A percentile compares a stretch with the other conserved stretches of the same genome.
Evolutionary conservation across 2,329 filamentous ascomycete genomes (phyloP).

Genomic region (Aspergillaceae sp.): DNA sequence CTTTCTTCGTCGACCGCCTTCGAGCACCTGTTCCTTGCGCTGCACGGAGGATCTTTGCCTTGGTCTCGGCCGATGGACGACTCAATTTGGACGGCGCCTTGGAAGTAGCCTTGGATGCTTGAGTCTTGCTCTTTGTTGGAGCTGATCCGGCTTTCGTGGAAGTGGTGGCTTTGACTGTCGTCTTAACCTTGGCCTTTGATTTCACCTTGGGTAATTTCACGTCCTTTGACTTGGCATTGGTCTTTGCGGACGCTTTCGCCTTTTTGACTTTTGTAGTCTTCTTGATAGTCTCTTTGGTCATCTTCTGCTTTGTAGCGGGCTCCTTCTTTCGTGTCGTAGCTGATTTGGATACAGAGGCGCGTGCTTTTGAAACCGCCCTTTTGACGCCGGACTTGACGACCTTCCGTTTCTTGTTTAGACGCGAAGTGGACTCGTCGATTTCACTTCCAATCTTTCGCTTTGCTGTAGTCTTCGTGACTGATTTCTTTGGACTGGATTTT

Average conservation of each 20-base stretch:
- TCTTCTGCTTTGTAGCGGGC: conserved; percentile 11
- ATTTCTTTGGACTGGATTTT: conserved; percentile 11
- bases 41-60: conserved; percentile 19
- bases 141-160: conserved; percentile 3
- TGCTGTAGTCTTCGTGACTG: conserved; percentile 11
- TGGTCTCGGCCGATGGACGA: conserved; percentile 21
- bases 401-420: conserved; percentile 26
- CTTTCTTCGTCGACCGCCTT: conserved; percentile 9
- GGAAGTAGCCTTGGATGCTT: conserved; percentile 6
- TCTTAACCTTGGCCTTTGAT: conserved; percentile 19
- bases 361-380: conserved; percentile 20
- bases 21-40: conserved; percentile 13
- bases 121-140: conserved; percentile 3
- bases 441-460: conserved; percentile 27
- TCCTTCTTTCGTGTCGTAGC: conserved; percentile 10
- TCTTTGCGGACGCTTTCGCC: conserved; percentile 8
- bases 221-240: conserved; percentile 10
- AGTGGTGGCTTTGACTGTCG: conserved; percentile 12
- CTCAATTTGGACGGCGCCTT: conserved; percentile 17
- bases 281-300: conserved; percentile 3
- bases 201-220: conserved; percentile 24
- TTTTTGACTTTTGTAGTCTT: conserved; percentile 12
- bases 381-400: conserved; percentile 27
- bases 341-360: conserved; percentile 14
- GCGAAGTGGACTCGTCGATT: conserved; percentile 18